A percentile compares a stretch with the other conserved stretches of the same genome.
These are phyloP conservation scores for Marasmius oreades DNA, from an alignment of 1,284 basidiomycete species.

Conservation along the genomic window DNA sequence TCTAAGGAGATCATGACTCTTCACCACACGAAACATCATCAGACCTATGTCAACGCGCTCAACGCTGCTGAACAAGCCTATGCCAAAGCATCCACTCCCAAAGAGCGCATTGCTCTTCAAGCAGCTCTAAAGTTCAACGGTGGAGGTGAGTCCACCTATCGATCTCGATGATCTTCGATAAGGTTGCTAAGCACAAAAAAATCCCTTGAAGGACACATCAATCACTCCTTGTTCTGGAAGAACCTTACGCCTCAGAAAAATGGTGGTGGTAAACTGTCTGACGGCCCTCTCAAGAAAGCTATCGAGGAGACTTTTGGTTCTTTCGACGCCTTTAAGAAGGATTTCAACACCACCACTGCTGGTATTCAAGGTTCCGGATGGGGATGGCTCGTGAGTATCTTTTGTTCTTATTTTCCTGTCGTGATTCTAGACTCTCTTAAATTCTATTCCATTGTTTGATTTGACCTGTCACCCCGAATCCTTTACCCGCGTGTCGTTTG, in stretches of 20 bases:
- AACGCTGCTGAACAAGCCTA: constrained; percentile 77
- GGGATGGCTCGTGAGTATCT: constrained; percentile 80
- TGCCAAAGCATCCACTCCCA: constrained; percentile 58
- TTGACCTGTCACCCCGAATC: no score
- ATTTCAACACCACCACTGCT: constrained; percentile 74
- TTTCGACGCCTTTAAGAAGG: constrained; percentile 63
- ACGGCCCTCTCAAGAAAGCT: constrained; percentile 66
- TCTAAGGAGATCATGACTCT: constrained; percentile 79
- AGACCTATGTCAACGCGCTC: constrained; percentile 72
- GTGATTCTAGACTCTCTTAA: background rate
- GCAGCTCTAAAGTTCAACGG: constrained; percentile 73
- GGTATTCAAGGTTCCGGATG: constrained; percentile 91
- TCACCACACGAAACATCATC: constrained; percentile 88
- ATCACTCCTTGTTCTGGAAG: constrained; percentile 94
- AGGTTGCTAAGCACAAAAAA: constrained; percentile 13
- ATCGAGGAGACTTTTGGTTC: constrained; percentile 67
- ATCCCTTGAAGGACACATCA: constrained; percentile 76
- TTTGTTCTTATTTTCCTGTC: constrained; percentile 3
- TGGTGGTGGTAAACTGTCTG: constrained; percentile 53
- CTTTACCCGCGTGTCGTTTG: no score
- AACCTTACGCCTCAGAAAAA: constrained; percentile 67
- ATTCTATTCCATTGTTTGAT: background rate
- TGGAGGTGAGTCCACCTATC: constrained; percentile 41
- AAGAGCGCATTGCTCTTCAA: constrained; percentile 78
- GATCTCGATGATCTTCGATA: background rate